A percentile compares a stretch with the other conserved stretches of the same genome.
phyloP scores from a whole-genome alignment of 2,329 filamentous ascomycete genomes.

The Trematosphaeria pertusa region DNA sequence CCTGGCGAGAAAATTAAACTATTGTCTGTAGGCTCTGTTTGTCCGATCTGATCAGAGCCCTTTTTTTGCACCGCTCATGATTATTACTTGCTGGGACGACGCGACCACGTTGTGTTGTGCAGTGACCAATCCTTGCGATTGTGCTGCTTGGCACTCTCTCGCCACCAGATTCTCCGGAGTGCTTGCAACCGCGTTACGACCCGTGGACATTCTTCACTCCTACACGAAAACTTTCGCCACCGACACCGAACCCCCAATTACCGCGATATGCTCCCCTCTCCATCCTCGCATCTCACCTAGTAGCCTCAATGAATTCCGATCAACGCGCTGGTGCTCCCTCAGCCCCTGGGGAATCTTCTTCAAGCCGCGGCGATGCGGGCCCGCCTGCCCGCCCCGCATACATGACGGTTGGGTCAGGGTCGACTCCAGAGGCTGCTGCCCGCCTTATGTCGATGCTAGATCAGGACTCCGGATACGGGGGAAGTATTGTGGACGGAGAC shows the following conservation, averaged over 20 bases:
- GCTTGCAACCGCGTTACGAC: conserved; percentile 25
- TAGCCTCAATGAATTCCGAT: conserved; percentile 38
- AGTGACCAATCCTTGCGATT: conserved; percentile 11
- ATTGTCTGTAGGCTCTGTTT: no score
- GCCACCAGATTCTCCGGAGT: no score
- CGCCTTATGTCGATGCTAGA: conserved; percentile 83
- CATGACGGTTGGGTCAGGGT: conserved; percentile 87
- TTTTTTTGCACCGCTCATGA: no score
- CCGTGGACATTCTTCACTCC: conserved; percentile 19
- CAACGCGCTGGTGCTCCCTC: conserved; percentile 28
- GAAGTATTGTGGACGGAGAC: conserved; percentile 72
- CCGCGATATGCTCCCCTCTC: conserved; percentile 40
- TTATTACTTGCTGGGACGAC: no score
- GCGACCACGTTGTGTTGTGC: not conserved
- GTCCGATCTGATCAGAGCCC: no score
- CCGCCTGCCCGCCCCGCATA: conserved; percentile 65
- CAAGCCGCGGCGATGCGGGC: conserved; percentile 31
- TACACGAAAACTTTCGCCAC: conserved; percentile 17
- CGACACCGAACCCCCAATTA: conserved; percentile 8
- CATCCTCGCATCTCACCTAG: conserved; percentile 21
- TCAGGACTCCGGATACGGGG: conserved; percentile 89
- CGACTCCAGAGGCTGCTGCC: conserved; percentile 80
- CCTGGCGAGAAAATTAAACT: no score
- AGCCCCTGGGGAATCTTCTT: conserved; percentile 30
- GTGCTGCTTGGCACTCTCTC: no score